Base-by-base conservation (phyloP, 306 rosid species). In the Castanea sativa region DNA sequence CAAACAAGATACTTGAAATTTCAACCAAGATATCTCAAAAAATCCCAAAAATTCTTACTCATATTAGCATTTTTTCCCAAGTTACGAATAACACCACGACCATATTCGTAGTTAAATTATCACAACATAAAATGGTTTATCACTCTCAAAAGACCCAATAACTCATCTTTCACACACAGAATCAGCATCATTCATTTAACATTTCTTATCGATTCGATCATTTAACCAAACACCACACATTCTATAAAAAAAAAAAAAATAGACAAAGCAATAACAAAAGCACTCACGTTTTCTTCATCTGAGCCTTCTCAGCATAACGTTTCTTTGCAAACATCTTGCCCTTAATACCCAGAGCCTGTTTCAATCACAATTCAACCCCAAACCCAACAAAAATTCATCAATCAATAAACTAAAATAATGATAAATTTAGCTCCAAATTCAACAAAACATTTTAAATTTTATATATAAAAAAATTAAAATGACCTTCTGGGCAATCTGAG, bases 401-500 rank as follows among this genome's bases (percentile, higher is more conserved):
- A 38, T 38, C 27, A 75, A 73, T 61, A 76, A 7, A 63, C 27
- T 55, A 32, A 49, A 23, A n/a, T 12, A 2, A 30, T 61, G 3
- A 72, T 5, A 27, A 65, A 49, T 13, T 72, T n/a, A 21, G 43
- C 58, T 20, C 51, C 1, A 13, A 23, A 59, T 11, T 59, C 13
- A 20, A n/a, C 18, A 4, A 21, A 21, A 10, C 9, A 58, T 32
- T 32, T 7, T 71, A 45, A 20, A 67, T 33, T 33, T 33, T 33
- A 33, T 33, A 33, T 33, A 23, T 5, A 13, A 20, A 19, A 21
- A 2, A 51, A 25, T 25, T 63, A 18, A 21, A 51, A 8, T 0
- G 15, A 95, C 99, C 92, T 90, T 93, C 81, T 95, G 99, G 3
- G 98, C 97, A 8, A 56, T 91, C 27, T 85, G n/a, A 73, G 98